A percentile compares a stretch with the other conserved stretches of the same genome.
Evolutionary conservation across 805 yeast genomes (phyloP).

Genomic region (Schizosaccharomyces japonicus): DNA sequence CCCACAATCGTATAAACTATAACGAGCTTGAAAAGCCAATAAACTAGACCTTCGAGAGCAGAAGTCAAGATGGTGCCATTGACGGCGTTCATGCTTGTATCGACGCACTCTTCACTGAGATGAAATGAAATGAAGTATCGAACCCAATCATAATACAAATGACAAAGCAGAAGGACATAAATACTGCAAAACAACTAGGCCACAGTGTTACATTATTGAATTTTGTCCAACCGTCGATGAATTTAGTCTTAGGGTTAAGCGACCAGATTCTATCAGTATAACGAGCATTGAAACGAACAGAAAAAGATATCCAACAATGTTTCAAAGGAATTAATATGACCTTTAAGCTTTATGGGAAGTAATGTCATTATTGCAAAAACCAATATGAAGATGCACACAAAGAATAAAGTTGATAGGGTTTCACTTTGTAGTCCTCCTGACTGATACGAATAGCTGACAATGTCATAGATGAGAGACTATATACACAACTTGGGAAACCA

Average conservation of each 20-base stretch:
- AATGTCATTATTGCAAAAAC: constrained; percentile 27
- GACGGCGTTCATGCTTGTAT: constrained; percentile 42
- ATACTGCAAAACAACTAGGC: constrained; percentile 34
- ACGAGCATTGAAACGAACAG: constrained; percentile 29
- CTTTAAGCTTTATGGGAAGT: constrained; percentile 30
- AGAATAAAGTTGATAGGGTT: constrained; percentile 28
- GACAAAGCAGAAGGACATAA: constrained; percentile 35
- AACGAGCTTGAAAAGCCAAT: constrained; percentile 34
- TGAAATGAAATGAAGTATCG: constrained; percentile 57
- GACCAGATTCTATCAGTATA: constrained; percentile 18
- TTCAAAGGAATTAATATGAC: constrained; percentile 27
- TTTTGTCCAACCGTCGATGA: constrained; percentile 27
- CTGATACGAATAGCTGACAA: constrained; percentile 25
- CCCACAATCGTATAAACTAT: constrained; percentile 29
- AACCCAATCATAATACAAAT: constrained; percentile 29
- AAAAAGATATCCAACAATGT: constrained; percentile 27
- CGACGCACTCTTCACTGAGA: constrained; percentile 37
- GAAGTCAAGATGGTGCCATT: constrained; percentile 36
- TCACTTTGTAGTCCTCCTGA: constrained; percentile 20
- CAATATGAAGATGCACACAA: constrained; percentile 29
- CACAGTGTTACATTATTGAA: constrained; percentile 34
- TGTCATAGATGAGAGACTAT: constrained; percentile 32
- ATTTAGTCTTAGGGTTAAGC: constrained; percentile 24
- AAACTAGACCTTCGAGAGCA: constrained; percentile 23
- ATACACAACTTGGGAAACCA: constrained; percentile 36